These are phyloP conservation scores for Hamamelis virginiana DNA, from an alignment of 164 flowering plant species.

Conservation along the genomic window DNA sequence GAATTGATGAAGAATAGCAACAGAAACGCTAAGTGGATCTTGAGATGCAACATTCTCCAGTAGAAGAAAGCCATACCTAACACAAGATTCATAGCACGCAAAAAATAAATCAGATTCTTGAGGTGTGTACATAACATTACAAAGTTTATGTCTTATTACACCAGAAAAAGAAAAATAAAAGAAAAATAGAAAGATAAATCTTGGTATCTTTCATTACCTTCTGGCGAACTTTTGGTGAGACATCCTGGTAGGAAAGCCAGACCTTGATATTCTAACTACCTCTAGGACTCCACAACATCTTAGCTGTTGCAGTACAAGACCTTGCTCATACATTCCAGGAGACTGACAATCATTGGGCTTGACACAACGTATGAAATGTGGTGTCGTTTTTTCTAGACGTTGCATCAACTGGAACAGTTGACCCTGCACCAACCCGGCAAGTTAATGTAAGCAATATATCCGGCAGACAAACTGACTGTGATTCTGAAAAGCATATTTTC, in stretches of 20 bases:
- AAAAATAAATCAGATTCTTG: not conserved
- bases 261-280: constrained; percentile 94
- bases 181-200: not conserved
- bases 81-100: constrained; percentile 1
- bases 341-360: constrained; percentile 85
- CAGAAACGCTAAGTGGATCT: constrained; percentile 96
- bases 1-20: constrained; percentile 97
- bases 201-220: constrained; percentile 45
- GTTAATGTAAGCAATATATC: not conserved
- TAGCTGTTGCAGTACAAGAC: constrained; percentile 86
- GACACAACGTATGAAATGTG: constrained; percentile 97
- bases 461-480: not conserved
- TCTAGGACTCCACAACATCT: constrained; percentile 98
- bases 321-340: constrained; percentile 85
- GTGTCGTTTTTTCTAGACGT: constrained; percentile 89
- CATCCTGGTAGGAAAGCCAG: constrained; percentile 97
- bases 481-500: not conserved
- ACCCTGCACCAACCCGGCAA: constrained; percentile 40
- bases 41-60: constrained; percentile 76
- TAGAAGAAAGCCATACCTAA: constrained; percentile 94
- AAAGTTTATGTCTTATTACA: too few relatives aligned
- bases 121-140: too few relatives aligned
- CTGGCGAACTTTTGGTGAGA: constrained; percentile 95
- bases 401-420: constrained; percentile 94
- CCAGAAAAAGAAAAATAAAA: not conserved